Base-by-base conservation (phyloP, 176 grass and related monocot genomes). In the Aegilops bicornis region DNA sequence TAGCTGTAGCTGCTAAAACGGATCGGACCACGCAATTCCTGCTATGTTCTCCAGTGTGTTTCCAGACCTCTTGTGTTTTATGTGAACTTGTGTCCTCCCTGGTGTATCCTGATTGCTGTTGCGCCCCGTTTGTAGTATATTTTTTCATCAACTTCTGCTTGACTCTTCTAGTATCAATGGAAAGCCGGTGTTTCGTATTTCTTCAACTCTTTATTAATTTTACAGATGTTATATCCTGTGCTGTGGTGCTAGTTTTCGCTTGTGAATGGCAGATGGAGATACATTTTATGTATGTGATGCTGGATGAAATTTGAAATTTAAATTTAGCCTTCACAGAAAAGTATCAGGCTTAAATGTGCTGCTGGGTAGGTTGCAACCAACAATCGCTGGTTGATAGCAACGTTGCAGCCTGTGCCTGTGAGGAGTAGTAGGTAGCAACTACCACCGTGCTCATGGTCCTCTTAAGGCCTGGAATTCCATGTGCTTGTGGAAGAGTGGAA, bases 1-100 rank as follows among this genome's bases (percentile, higher is more conserved):
- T 94, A 92, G 92, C 71, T 85, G 78, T 92, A 90, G 92, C 82
- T 89, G 87, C 79, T 78, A 76, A 80, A 69, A 84, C 36, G 42
- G 43, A 54, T 17, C 16, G 6, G 16, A 64, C 30, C 27, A 33
- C 33, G 66, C 7, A 36, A 54, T 70, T 87, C 50, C 68, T 84
- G 74, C 68, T 59, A 76, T 87, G 64, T 79, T 90, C 58, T 66
- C 50, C 74, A 19, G 60, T 50, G 76, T 86, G 82, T 87, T 86
- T 89, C 81, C 77, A 84, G 65, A 69, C 63, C 39, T 82, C 39
- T 33, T 85, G 7, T 63, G 52, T 76, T 79, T 60, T 87, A 72
- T 91, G 71, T 82, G 80, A 81, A 87, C 77, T 82, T 81, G 48
- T 80, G 47, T 33, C 36, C 80, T 80, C 58, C 58, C 58, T 70